Evolutionary conservation across 768 basidiomycete genomes (phyloP).

Genomic region (Boletus subcaerulescens): DNA sequence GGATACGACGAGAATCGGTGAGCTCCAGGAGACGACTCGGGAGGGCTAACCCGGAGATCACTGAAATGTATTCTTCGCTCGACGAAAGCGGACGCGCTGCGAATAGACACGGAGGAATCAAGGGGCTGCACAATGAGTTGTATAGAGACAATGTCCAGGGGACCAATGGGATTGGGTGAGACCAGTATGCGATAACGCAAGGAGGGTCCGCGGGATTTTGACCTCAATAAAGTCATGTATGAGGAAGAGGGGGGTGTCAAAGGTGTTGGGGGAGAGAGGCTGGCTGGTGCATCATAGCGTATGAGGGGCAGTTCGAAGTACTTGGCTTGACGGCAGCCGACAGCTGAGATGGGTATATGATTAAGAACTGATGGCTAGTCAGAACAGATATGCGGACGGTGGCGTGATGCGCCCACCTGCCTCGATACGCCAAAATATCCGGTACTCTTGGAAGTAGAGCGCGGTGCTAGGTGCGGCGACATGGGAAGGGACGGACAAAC

Average conservation of each 20-base stretch:
- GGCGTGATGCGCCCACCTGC: constrained; percentile 52
- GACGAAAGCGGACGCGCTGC: constrained; percentile 60
- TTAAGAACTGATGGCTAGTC: constrained; percentile 51
- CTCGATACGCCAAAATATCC: constrained; percentile 81
- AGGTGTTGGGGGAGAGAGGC: constrained; percentile 35
- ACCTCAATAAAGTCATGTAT: constrained; percentile 40
- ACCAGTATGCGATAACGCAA: constrained; percentile 58
- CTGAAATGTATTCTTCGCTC: constrained; percentile 69
- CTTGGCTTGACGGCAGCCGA: constrained; percentile 67
- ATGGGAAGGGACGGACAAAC: constrained; percentile 61
- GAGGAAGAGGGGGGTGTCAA: constrained; percentile 36
- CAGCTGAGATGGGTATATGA: constrained; percentile 60
- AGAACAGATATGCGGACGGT: constrained; percentile 12
- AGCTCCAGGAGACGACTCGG: constrained; percentile 23
- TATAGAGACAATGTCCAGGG: constrained; percentile 68
- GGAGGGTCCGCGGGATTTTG: constrained; percentile 53
- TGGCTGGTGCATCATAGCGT: constrained; percentile 60
- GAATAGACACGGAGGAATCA: constrained; percentile 55
- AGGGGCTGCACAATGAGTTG: constrained; percentile 59
- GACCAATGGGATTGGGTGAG: constrained; percentile 62
- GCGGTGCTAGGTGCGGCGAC: constrained; percentile 66
- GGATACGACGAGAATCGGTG: constrained; percentile 18
- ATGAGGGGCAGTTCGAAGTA: constrained; percentile 71
- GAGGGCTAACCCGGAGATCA: constrained; percentile 32
- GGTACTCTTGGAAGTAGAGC: constrained; percentile 67